Base-by-base conservation (phyloP, 768 basidiomycete species). In the Mycena belliarum region DNA sequence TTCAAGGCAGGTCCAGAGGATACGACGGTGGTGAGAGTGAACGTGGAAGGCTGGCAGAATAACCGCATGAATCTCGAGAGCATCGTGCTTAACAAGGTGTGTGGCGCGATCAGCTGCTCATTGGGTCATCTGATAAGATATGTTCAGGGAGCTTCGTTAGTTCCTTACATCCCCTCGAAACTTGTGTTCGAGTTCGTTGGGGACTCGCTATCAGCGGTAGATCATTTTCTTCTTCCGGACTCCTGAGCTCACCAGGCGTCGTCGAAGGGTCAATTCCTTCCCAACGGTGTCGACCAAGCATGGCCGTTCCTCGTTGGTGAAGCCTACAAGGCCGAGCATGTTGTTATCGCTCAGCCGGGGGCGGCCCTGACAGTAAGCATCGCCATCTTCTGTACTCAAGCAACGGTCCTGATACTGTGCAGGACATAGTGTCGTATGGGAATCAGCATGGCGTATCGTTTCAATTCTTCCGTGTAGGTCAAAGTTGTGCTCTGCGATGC, bases 31-130 rank as follows among this genome's bases (percentile, higher is more conserved):
- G 72, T 83, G 4, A 66, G 81, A 15, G 68, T 85, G 51, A 81
- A 83, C 52, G 79, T 77, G 6, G 76, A 83, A 58, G 83, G 83
- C 20, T 85, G 83, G 82, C 79, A 84, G 66, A 76, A 84, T 61
- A 84, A 84, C 63, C 76, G 81, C 10, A 76, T 84, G 47, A 79
- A 84, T 59, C 69, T 85, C 6, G 75, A 82, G 63, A 76, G 72
- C 37, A 71, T 85, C 42, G 64, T 63, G 2, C 49, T 84, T 7
- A 83, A 84, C 57, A 26, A 65, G 55, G 82, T 83, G 60, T 18
- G 67, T 60, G 6, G 14, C 29, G n/a, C n/a, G n/a, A n/a, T n/a
- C n/a, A n/a, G n/a, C n/a, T n/a, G n/a, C n/a, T n/a, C n/a, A n/a
- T n/a, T n/a, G n/a, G n/a, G n/a, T n/a, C n/a, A n/a, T n/a, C n/a